Evolutionary conservation across 2,329 filamentous ascomycete genomes (phyloP).

Genomic region (Leptoxyphium fumago): DNA sequence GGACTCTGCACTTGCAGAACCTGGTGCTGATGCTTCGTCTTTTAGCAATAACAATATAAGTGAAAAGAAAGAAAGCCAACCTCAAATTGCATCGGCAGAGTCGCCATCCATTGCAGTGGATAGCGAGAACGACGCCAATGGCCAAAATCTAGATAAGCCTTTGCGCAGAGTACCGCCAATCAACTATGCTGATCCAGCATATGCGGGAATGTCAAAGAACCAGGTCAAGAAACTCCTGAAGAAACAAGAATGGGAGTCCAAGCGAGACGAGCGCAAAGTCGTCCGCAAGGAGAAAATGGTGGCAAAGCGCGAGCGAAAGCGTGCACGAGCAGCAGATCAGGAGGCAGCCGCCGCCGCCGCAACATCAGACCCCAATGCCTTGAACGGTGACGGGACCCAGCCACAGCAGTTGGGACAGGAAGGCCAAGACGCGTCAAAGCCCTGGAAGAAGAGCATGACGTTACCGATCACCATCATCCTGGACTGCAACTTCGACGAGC

Average conservation of each 20-base stretch:
- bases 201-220: conserved; percentile 56
- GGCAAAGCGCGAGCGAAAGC: conserved; percentile 37
- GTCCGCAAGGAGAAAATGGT: conserved; percentile 42
- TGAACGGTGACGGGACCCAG: conserved; percentile 3
- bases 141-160: neutral
- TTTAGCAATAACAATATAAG: too few relatives aligned
- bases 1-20: neutral
- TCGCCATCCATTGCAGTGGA: too few relatives aligned
- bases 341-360: conserved; percentile 8
- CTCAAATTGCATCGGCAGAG: too few relatives aligned
- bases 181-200: neutral
- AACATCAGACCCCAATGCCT: neutral
- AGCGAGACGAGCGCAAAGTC: conserved; percentile 42
- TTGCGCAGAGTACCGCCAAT: neutral
- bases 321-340: conserved; percentile 16
- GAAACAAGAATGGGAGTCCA: conserved; percentile 61
- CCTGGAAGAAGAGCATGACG: conserved; percentile 24
- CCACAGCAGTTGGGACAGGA: conserved; percentile 7
- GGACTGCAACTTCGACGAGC: conserved; percentile 81
- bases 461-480: conserved; percentile 70
- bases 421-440: conserved; percentile 1
- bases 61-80: too few relatives aligned
- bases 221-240: conserved; percentile 66
- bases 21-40: neutral
- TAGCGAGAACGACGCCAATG: neutral